A percentile compares a stretch with the other conserved stretches of the same genome.
Conservation (phyloP, 805 yeast genomes). For the Barnettozyma sp. region DNA sequence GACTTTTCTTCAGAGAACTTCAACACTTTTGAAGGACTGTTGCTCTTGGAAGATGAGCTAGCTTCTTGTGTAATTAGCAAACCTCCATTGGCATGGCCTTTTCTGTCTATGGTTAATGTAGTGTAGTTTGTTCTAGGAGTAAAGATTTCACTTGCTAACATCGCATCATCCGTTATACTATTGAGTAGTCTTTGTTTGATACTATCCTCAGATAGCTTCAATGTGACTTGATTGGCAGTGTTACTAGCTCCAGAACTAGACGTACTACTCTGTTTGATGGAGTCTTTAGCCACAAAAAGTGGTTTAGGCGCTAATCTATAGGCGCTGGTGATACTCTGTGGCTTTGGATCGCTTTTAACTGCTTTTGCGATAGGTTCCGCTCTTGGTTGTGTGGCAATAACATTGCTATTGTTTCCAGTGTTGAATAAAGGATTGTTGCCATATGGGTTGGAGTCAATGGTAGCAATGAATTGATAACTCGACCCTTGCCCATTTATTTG, state of each 20-base stretch:
- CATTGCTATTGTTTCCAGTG: constrained; percentile 29
- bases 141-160: constrained; percentile 64
- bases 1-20: constrained; percentile 9
- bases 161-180: constrained; percentile 55
- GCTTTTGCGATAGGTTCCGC: constrained; percentile 43
- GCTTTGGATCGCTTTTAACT: constrained; percentile 44
- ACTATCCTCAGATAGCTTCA: constrained; percentile 6
- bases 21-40: constrained; percentile 12
- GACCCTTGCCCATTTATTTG: constrained; percentile 16
- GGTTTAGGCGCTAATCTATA: constrained; percentile 63
- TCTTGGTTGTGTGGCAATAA: constrained; percentile 31
- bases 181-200: constrained; percentile 30
- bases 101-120: constrained; percentile 46
- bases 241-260: constrained; percentile 7
- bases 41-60: not conserved
- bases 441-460: constrained; percentile 58
- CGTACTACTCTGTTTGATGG: not conserved
- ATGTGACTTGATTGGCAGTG: constrained; percentile 4
- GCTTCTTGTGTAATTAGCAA: constrained; percentile 1
- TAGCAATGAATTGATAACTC: constrained; percentile 22
- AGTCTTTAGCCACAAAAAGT: constrained; percentile 31
- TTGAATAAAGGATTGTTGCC: constrained; percentile 69
- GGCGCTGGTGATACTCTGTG: constrained; percentile 51
- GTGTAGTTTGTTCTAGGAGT: constrained; percentile 53
- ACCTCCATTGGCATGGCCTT: constrained; percentile 1